These are phyloP conservation scores for Diaporthe velutina DNA, from an alignment of 2,329 filamentous ascomycete genomes.

Conservation along the genomic window DNA sequence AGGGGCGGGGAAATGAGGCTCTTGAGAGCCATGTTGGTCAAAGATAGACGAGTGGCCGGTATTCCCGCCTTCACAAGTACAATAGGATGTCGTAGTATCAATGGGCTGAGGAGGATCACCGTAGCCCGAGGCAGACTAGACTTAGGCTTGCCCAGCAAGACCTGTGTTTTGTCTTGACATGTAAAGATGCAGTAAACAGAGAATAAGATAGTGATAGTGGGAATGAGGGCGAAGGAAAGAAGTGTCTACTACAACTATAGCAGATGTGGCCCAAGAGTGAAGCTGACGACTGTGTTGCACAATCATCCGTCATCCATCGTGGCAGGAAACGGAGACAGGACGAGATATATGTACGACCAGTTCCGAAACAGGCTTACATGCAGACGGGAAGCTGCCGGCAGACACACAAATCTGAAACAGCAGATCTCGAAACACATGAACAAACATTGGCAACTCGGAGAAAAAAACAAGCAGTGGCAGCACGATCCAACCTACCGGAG, in stretches of 20 bases:
- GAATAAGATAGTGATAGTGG: background rate
- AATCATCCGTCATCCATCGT: background rate
- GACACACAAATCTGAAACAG: conserved; percentile 42
- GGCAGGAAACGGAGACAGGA: background rate
- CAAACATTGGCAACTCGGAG: conserved; percentile 28
- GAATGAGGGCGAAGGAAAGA: background rate
- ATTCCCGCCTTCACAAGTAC: background rate
- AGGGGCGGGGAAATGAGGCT: conserved; percentile 72
- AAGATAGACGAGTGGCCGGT: background rate
- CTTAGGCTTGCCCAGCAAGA: conserved; percentile 36
- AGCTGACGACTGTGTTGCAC: background rate
- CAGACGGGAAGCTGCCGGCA: conserved; percentile 35
- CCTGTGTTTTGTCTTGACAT: background rate
- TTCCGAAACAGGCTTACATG: conserved; percentile 30
- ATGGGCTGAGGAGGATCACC: background rate
- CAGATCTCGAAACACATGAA: conserved; percentile 41
- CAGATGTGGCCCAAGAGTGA: background rate
- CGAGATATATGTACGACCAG: conserved; percentile 20
- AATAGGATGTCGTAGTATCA: background rate
- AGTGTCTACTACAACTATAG: background rate
- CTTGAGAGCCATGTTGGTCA: conserved; percentile 61
- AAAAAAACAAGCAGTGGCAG: conserved; percentile 34
- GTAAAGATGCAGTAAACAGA: background rate
- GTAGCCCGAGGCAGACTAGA: conserved; percentile 13
- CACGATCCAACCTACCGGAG: conserved; percentile 11